Base-by-base conservation (phyloP, 2,329 filamentous ascomycete species). In the Pseudofabraea citricarpa region DNA sequence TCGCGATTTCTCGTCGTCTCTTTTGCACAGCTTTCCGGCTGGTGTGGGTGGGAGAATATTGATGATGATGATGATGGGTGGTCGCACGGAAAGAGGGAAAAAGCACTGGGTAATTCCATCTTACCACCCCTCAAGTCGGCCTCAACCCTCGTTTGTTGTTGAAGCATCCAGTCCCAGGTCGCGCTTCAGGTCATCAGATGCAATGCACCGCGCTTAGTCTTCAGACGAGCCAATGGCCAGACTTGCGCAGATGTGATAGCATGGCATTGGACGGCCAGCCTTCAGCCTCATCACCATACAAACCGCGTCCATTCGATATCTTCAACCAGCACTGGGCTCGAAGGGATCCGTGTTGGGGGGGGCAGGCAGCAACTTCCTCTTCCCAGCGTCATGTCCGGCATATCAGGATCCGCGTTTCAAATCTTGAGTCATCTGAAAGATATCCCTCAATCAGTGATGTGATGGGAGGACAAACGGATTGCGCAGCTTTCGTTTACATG, bases 121-220 rank as follows among this genome's bases (percentile, higher is more conserved):
- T n/a, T n/a, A n/a, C n/a, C n/a, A n/a, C n/a, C n/a, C n/a, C n/a
- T n/a, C n/a, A n/a, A n/a, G n/a, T n/a, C n/a, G n/a, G n/a, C n/a
- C n/a, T n/a, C n/a, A n/a, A n/a, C n/a, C n/a, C n/a, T n/a, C n/a
- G n/a, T 21, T 21, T 16, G 35, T 22, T 21, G 21, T 22, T 21
- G 19, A n/a, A n/a, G 21, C 35, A 37, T 20, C 35, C 35, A 37
- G 19, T 37, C 35, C 35, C 9, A 37, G 23, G 3, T n/a, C 35
- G 35, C 20, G 35, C 35, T 37, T 37, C 35, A 24, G 35, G 35
- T 37, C 35, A 37, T 37, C 35, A 37, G 35, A 37, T 22, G 35
- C 35, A 24, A 37, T 37, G 35, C 35, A 37, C 35, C 19, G 35
- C 35, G 35, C 35, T 22, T 37, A 37, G 3, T 18, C 21, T 36